Base-by-base conservation (phyloP, 805 yeast species). In the Yamadazyma takamatsuzukensis region DNA sequence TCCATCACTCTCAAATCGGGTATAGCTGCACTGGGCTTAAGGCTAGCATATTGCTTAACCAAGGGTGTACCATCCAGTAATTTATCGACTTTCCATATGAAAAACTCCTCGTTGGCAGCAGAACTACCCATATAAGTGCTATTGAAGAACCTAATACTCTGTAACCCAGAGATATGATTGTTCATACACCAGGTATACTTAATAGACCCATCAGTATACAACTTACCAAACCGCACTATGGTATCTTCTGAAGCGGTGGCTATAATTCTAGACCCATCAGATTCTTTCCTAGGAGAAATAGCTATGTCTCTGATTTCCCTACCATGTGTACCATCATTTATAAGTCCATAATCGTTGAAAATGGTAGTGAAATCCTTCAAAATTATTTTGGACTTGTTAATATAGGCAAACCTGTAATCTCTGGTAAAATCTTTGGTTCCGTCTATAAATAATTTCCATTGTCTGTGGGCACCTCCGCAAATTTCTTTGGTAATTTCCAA, bases 1-100 rank as follows among this genome's bases (percentile, higher is more conserved):
- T 84, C 95, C 96, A 88, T 90, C 34, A 90, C 78, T 43, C 98
- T 68, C 40, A 93, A 65, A 54, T 93, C 97, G 0, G 95, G 95
- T 36, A 76, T 74, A 10, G 67, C 68, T 6, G 54, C 52, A 1
- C 70, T 61, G 1, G 86, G 76, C 3, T 74, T 76, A 18, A 89
- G 59, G 1, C 74, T 58, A 4, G 80, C 72, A 28, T 59, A 60
- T 24, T 78, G 67, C 0, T 51, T 51, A 16, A 82, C 68, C 18
- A 71, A 66, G 1, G 82, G 77, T 10, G 51, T 51, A 11, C 47
- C 55, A 6, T 53, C 39, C 8, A 40, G 34, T 7, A 53, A 40
- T 4, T 59, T 56, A 21, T 64, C 55, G 2, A 87, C 43, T 36
- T 72, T 72, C 98, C 98, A 93, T 5, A 86, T 59, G 41, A 74